These are phyloP conservation scores for Solanum raphanifolium DNA, from an alignment of 257 asterid genomes.

Conservation along the genomic window DNA sequence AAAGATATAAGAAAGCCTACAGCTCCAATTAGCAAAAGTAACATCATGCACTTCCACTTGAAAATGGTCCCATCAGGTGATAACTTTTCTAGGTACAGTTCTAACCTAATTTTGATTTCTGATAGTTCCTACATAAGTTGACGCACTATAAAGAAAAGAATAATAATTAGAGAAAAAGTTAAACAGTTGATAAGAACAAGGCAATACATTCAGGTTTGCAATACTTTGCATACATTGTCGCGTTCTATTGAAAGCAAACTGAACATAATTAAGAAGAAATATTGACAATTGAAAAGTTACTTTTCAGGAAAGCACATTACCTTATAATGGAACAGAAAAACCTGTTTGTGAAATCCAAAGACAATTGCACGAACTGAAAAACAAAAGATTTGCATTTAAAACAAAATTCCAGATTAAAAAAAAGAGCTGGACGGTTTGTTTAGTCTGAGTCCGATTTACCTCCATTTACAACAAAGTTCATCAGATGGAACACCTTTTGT, in stretches of 20 bases:
- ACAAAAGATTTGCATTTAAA: slow-evolving; percentile 2
- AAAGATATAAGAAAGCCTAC: not conserved
- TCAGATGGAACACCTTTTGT: slow-evolving; percentile 94
- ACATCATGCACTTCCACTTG: not conserved
- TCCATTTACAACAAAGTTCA: slow-evolving; percentile 96
- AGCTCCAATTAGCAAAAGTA: not conserved
- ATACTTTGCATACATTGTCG: not conserved
- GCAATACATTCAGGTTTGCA: not conserved
- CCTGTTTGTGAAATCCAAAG: slow-evolving; percentile 72
- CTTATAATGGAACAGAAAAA: slow-evolving; percentile 80
- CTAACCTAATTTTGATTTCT: not conserved
- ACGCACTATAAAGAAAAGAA: not conserved
- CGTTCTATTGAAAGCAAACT: not conserved
- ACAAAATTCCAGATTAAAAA: not conserved
- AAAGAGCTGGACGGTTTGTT: not conserved
- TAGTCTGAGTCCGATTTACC: slow-evolving; percentile 32
- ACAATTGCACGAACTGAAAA: slow-evolving; percentile 77
- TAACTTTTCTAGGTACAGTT: not conserved
- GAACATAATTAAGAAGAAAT: not conserved
- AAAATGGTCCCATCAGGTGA: not conserved
- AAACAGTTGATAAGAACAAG: not conserved
- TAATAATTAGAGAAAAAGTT: not conserved
- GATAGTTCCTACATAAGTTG: not conserved
- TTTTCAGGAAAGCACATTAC: slow-evolving; percentile 16
- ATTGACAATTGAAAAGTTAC: not conserved